A percentile compares a stretch with the other conserved stretches of the same genome.
phyloP scores from a whole-genome alignment of 2,329 filamentous ascomycete species.

The Septoria petroselini region DNA sequence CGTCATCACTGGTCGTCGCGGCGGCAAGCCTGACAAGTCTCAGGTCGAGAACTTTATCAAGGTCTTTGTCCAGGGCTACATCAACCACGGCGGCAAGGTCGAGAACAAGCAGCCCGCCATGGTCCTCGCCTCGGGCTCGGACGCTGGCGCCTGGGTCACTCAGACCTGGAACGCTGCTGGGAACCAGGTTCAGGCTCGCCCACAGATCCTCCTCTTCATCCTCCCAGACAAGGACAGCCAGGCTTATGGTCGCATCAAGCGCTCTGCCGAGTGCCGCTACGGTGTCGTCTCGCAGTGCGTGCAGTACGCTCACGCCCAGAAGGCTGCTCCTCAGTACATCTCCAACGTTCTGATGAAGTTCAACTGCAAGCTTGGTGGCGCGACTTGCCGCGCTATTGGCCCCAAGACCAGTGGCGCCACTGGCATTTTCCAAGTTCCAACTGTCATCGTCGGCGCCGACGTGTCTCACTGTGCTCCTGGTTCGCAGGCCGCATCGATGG shows the following conservation, averaged over 20 bases:
- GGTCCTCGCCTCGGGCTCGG: conserved; percentile 35
- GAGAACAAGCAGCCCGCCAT: conserved; percentile 47
- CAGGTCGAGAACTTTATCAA: conserved; percentile 55
- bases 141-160: conserved; percentile 36
- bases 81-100: conserved; percentile 59
- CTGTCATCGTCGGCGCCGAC: conserved; percentile 86
- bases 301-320: conserved; percentile 65
- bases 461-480: conserved; percentile 80
- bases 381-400: conserved; percentile 57
- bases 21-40: conserved; percentile 42
- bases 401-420: conserved; percentile 34
- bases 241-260: conserved; percentile 83
- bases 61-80: conserved; percentile 61
- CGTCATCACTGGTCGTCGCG: conserved; percentile 58
- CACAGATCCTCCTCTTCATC: conserved; percentile 78
- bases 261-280: conserved; percentile 78
- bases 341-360: conserved; percentile 97
- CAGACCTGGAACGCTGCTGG: conserved; percentile 54
- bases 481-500: conserved; percentile 66
- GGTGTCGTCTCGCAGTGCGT: conserved; percentile 82
- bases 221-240: conserved; percentile 67
- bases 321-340: conserved; percentile 75
- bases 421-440: conserved; percentile 49
- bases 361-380: conserved; percentile 89
- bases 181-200: conserved; percentile 53